These are phyloP conservation scores for Fusarium miscanthi DNA, from an alignment of 2,329 filamentous ascomycete genomes.

Conservation along the genomic window DNA sequence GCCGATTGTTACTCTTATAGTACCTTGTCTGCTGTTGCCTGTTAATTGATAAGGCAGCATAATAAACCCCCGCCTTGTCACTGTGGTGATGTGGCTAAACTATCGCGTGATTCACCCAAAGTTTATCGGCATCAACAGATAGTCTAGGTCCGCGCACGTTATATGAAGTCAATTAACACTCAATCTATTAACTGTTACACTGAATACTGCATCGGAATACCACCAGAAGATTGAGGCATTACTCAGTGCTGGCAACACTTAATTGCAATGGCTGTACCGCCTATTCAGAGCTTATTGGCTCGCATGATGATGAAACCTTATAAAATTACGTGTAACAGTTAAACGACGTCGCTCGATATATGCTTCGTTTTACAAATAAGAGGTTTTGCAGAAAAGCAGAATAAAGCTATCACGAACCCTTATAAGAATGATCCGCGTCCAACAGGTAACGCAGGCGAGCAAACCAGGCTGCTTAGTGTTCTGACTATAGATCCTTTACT, in stretches of 20 bases:
- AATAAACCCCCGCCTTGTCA: neutral
- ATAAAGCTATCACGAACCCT: neutral
- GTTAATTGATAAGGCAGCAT: neutral
- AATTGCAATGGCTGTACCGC: neutral
- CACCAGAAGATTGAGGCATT: neutral
- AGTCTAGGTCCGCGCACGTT: neutral
- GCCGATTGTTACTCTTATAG: neutral
- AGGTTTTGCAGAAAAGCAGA: neutral
- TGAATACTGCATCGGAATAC: neutral
- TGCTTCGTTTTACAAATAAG: fast-evolving
- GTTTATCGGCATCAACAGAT: neutral
- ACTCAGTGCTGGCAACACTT: neutral
- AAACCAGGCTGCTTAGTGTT: neutral
- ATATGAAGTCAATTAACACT: neutral
- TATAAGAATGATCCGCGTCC: neutral
- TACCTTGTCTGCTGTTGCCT: neutral
- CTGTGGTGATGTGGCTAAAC: neutral
- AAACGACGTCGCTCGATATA: neutral
- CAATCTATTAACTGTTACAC: neutral
- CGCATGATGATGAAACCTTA: neutral
- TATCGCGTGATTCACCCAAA: neutral
- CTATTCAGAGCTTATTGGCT: neutral
- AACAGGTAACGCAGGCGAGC: neutral
- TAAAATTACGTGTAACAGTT: neutral
- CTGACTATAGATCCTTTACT: no score